Evolutionary conservation across 1,284 basidiomycete genomes (phyloP), one percentile per base, ranked within the genome.

Genomic region (Pseudozyma tsukubaensis): DNA sequence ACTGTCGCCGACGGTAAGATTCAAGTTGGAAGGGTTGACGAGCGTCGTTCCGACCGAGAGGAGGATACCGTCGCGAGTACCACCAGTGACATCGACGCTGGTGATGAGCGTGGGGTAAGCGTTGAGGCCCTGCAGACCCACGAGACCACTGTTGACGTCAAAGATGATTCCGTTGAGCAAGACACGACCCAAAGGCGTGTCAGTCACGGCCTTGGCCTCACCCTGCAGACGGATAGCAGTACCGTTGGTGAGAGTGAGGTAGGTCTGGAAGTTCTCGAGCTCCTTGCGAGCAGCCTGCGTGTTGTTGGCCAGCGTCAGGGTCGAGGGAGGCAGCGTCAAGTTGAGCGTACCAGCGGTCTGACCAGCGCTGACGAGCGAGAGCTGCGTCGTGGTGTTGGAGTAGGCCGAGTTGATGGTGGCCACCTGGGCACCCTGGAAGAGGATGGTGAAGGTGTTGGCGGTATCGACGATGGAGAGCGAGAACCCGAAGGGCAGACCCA

Each of bases 401-500:
- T 40, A 65, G n/a, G 75, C 74, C 51, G 75, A 64, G 19, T 71
- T 64, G n/a, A 83, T 85, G 39, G 78, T 90, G 32, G 89, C 72
- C 88, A 91, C 47, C 87, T 87, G 59, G 89, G 86, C 32, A 86
- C 88, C 45, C 85, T 88, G 39, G 88, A 86, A 76, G 90, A 90
- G 47, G 88, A 89, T 83, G 91, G 90, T 59, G 86, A 86, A 81
- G 48, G 70, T 59, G 52, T 92, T 92, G 80, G 88, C 85, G 35
- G 92, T 91, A 75, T 89, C 83, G 34, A 87, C 87, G 56, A 93
- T 89, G n/a, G 86, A 85, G 13, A 92, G 55, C 29, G 86, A 85
- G 85, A 93, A 92, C n/a, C 92, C 92, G 75, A 93, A 93, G 34
- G 92, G 92, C 56, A 93, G 85, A 63, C 87, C 90, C 71, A 93